Evolutionary conservation across 2,329 filamentous ascomycete genomes (phyloP).

Genomic region (Phyllosticta ampelicida): DNA sequence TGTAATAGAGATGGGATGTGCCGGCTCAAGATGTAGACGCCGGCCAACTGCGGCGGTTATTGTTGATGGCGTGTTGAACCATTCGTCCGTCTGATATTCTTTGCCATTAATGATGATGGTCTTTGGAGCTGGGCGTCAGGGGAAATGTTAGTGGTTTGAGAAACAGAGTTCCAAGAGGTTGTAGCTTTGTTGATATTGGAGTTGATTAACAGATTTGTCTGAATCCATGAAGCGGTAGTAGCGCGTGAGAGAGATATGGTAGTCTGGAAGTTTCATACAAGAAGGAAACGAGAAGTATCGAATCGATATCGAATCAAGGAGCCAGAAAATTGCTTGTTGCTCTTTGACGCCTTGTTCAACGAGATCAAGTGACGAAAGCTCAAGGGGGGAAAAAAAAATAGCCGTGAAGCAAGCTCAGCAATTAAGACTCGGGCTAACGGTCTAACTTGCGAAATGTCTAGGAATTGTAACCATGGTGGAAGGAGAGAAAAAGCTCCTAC

Average conservation of each 20-base stretch:
- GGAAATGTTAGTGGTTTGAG: neutral
- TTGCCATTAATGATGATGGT: constrained; percentile 51
- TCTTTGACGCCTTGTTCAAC: neutral
- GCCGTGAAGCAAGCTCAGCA: neutral
- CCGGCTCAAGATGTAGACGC: constrained; percentile 75
- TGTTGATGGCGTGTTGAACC: constrained; percentile 72
- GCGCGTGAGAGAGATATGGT: too few species aligned
- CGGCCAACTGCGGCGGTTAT: constrained; percentile 66
- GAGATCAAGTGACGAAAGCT: neutral
- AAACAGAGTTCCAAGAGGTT: neutral
- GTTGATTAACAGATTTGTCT: neutral
- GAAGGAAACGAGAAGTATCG: neutral
- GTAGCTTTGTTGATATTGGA: neutral
- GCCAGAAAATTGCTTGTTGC: neutral
- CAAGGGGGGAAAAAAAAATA: neutral
- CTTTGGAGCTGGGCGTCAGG: constrained; percentile 14
- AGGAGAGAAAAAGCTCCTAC: neutral
- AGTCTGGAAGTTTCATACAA: too few species aligned
- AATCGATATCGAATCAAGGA: neutral
- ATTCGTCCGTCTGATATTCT: constrained; percentile 58
- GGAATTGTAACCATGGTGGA: neutral
- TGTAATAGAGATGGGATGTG: constrained; percentile 86
- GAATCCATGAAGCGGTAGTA: neutral
- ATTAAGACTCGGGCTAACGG: neutral
- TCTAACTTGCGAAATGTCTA: neutral